Percentiles rank a stretch among this genome's conserved stretches.
Evolutionary conservation across 352 stramenopile species (phyloP).

Genomic region (Nothophytophthora sp.): DNA sequence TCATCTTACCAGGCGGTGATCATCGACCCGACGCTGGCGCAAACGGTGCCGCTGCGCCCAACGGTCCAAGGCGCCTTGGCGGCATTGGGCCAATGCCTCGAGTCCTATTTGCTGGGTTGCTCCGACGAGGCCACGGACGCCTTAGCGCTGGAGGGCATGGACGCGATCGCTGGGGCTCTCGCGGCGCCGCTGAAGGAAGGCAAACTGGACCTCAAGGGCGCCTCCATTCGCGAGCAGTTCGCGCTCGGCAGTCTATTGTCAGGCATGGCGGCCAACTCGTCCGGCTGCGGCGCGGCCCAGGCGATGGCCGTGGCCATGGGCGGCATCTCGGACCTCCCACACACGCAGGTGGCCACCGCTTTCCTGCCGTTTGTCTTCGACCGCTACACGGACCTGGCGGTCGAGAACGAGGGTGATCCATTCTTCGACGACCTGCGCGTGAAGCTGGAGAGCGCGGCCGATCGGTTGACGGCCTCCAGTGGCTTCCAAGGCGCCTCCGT

Average conservation of each 20-base stretch:
- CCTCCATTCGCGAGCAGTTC: conserved; percentile 51
- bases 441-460: conserved; percentile 50
- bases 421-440: conserved; percentile 62
- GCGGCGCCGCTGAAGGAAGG: conserved; percentile 57
- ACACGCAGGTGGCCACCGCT: conserved; percentile 53
- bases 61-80: conserved; percentile 66
- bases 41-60: conserved; percentile 53
- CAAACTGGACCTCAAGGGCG: conserved; percentile 63
- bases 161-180: conserved; percentile 53
- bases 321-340: conserved; percentile 66
- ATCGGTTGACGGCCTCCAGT: conserved; percentile 52
- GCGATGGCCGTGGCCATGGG: conserved; percentile 64
- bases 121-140: conserved; percentile 37
- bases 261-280: conserved; percentile 53
- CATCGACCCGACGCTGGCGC: conserved; percentile 64
- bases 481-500: conserved; percentile 54
- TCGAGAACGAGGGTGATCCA: conserved; percentile 64
- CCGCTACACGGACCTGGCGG: conserved; percentile 44
- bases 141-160: conserved; percentile 61
- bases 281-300: conserved; percentile 52
- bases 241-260: conserved; percentile 59
- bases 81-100: conserved; percentile 69
- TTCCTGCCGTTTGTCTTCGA: conserved; percentile 78
- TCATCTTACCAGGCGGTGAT: conserved; percentile 47
- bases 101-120: conserved; percentile 68